Base-by-base conservation (phyloP, 2,329 filamentous ascomycete genomes). In the Ascochyta clinopodiicola region DNA sequence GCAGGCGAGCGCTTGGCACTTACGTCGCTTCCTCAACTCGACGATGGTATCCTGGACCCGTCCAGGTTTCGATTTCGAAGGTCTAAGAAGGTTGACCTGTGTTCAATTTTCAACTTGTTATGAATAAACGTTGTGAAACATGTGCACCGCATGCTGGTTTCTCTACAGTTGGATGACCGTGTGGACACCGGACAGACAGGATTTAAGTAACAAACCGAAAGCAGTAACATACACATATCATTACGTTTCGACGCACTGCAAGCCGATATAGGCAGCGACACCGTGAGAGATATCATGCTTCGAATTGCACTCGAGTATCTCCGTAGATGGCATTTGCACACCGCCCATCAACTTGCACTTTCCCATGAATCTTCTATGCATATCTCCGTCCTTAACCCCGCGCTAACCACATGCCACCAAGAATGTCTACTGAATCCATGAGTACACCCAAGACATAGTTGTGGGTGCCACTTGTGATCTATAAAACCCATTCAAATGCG, bases 1-100 rank as follows among this genome's bases (percentile, higher is more conserved):
- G 37, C 46, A 49, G 48, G 34, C 42, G 42, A 52, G 49, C 34
- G 25, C 29, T 46, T 50, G 31, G 47, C 47, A 27, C 8, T 2
- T 15, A 15, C 27, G 12, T 4, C 29, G 29, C 29, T 31, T 15
- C 13, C 29, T 32, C 22, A n/a, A 31, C 27, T 31, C 15, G 24
- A 43, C 6, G 15, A 49, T 42, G 37, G 34, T 35, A 19, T 31
- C 12, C 5, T 31, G 4, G 12, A 13, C 12, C 29, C 29, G 12
- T 15, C 29, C 29, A 31, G 29, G 12, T 31, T 31, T 31, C 29
- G 2, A 15, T 31, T 5, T 15, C 12, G 29, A 29, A 9, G 27
- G 3, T 31, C 4, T 31, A 13, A 15, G 29, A 31, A 31, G 29
- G 29, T 31, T 13, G 2, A 13, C 29, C 10, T 15, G 5, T 5